phyloP scores from a whole-genome alignment of 208 protist genomes.

The Trypanosoma congolense region DNA sequence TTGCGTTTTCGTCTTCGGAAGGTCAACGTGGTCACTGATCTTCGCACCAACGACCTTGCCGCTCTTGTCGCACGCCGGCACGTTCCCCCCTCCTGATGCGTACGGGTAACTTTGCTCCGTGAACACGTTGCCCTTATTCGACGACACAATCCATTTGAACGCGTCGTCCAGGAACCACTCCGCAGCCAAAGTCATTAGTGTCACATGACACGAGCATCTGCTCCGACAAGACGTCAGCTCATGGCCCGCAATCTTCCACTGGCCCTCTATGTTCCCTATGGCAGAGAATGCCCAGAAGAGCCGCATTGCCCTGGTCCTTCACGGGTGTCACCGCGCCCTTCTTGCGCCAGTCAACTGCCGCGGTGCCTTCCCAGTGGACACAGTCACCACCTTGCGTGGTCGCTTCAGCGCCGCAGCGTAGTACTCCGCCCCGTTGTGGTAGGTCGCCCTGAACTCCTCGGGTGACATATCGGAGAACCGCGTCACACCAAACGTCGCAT shows the following conservation, averaged over 20 bases:
- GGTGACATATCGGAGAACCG: constrained; percentile 58
- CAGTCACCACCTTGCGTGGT: background rate
- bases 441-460: constrained; percentile 40
- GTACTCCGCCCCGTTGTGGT: constrained; percentile 35
- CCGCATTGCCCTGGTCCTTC: constrained; percentile 94
- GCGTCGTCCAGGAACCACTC: constrained; percentile 81
- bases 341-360: constrained; percentile 71
- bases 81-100: constrained; percentile 34
- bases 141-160: constrained; percentile 61
- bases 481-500: constrained; percentile 50
- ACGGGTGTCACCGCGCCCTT: constrained; percentile 87
- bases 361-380: constrained; percentile 5
- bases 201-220: constrained; percentile 94
- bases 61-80: constrained; percentile 32
- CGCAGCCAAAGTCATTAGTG: constrained; percentile 68
- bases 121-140: constrained; percentile 53
- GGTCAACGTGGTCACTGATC: constrained; percentile 61
- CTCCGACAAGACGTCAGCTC: constrained; percentile 80
- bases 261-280: constrained; percentile 62
- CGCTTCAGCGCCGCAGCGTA: constrained; percentile 23
- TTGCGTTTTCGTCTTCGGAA: constrained; percentile 72
- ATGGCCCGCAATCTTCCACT: constrained; percentile 54
- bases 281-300: constrained; percentile 93
- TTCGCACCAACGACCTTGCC: constrained; percentile 52
- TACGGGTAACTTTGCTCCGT: constrained; percentile 84